phyloP scores from a whole-genome alignment of 345 rosid genomes.

The Lenwebbia sp. region DNA sequence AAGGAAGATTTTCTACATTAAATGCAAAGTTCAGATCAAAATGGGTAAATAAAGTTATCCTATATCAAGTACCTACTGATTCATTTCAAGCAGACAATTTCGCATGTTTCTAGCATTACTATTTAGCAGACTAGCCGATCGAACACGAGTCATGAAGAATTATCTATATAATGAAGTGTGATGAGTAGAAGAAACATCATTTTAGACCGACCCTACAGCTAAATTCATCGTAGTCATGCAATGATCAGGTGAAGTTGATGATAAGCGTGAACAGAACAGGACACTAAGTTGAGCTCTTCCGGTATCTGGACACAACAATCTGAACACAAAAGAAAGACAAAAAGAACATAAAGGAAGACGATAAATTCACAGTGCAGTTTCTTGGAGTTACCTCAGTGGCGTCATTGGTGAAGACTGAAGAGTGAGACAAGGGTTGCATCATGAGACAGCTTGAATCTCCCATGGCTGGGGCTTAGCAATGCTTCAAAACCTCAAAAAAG shows the following conservation, averaged over 20 bases:
- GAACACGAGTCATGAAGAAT: background rate
- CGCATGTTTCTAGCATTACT: no score
- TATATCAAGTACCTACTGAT: background rate
- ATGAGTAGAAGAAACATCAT: background rate
- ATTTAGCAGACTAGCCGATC: background rate
- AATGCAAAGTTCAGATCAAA: background rate
- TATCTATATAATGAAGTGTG: background rate
- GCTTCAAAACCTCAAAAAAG: background rate
- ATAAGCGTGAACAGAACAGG: background rate
- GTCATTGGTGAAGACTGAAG: constrained; percentile 43
- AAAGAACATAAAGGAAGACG: background rate
- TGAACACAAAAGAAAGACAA: background rate
- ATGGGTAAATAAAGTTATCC: background rate
- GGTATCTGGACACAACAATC: background rate
- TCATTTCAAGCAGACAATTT: background rate
- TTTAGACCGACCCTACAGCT: background rate
- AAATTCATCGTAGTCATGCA: background rate
- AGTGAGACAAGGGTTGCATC: constrained; percentile 78
- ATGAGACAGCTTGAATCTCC: constrained; percentile 71
- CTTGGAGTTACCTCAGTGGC: constrained; percentile 37
- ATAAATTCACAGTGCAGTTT: background rate
- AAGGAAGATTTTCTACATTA: constrained; percentile 3
- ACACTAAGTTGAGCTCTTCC: background rate
- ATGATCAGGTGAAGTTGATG: background rate
- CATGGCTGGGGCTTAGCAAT: constrained; percentile 23